A percentile compares a stretch with the other conserved stretches of the same genome.
These are phyloP conservation scores for Ogataea henricii DNA, from an alignment of 805 yeast species.

Conservation along the genomic window DNA sequence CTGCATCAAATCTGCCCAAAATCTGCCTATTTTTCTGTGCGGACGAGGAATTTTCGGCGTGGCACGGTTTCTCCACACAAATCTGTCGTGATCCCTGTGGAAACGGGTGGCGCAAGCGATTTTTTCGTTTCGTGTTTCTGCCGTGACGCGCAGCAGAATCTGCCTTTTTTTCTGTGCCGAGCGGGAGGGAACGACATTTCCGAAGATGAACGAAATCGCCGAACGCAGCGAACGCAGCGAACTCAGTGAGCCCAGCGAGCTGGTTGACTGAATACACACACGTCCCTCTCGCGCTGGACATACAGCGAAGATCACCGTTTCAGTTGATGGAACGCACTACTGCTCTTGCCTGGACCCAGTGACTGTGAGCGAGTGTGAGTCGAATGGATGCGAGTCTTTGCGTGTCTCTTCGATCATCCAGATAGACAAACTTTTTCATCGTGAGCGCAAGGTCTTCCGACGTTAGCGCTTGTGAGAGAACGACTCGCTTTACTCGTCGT, in stretches of 20 bases:
- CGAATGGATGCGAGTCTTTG: too few relatives aligned
- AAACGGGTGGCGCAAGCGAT: not conserved
- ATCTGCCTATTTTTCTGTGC: slow-evolving; percentile 20
- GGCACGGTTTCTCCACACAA: not conserved
- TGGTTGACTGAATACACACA: too few relatives aligned
- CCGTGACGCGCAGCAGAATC: not conserved
- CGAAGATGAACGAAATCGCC: not conserved
- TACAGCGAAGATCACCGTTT: too few relatives aligned
- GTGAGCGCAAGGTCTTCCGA: not conserved
- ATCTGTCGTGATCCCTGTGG: not conserved
- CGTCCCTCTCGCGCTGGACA: too few relatives aligned
- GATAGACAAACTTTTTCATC: too few relatives aligned
- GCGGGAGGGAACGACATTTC: not conserved
- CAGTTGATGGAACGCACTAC: too few relatives aligned
- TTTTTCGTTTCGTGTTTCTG: not conserved
- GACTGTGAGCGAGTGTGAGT: too few relatives aligned
- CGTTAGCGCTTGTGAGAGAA: not conserved
- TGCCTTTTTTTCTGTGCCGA: slow-evolving; percentile 6
- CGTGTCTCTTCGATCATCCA: too few relatives aligned
- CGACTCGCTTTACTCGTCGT: not conserved
- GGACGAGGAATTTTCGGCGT: slow-evolving; percentile 1
- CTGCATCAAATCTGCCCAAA: slow-evolving; percentile 9
- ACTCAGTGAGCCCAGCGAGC: too few relatives aligned
- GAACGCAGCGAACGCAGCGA: not conserved
- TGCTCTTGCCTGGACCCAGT: too few relatives aligned